These are phyloP conservation scores for Crepidotus variabilis DNA, from an alignment of 768 basidiomycete species.

Conservation along the genomic window DNA sequence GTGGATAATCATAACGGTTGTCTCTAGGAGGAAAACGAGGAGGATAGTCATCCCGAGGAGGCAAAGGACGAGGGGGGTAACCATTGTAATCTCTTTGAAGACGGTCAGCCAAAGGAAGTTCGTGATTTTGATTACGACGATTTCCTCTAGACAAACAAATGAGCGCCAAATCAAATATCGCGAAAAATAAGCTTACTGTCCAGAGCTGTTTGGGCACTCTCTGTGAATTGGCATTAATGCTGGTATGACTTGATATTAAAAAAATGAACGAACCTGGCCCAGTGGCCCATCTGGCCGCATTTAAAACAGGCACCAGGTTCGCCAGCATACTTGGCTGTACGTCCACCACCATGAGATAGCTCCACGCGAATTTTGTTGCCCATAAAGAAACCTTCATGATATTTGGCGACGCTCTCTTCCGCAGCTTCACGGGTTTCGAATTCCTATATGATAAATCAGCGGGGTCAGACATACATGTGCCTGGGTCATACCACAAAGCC, in stretches of 20 bases:
- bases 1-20: conserved; percentile 58
- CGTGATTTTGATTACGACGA: conserved; percentile 40
- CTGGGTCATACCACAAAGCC: conserved; percentile 76
- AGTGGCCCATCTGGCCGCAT: conserved; percentile 82
- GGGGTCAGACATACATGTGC: not conserved
- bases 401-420: conserved; percentile 84
- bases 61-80: conserved; percentile 38
- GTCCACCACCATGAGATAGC: conserved; percentile 78
- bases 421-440: conserved; percentile 79
- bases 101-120: conserved; percentile 55
- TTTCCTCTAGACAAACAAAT: conserved; percentile 20
- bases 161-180: not conserved
- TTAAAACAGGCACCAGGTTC: conserved; percentile 88
- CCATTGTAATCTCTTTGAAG: conserved; percentile 59
- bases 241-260: not conserved
- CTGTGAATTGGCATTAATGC: conserved; percentile 29
- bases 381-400: conserved; percentile 89
- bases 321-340: conserved; percentile 76
- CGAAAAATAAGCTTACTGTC: conserved; percentile 39
- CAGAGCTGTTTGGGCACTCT: conserved; percentile 64
- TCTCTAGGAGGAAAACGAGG: conserved; percentile 48
- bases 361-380: conserved; percentile 91
- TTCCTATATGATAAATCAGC: conserved; percentile 47
- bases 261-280: conserved; percentile 78
- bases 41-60: conserved; percentile 56